Conservation (phyloP, 768 basidiomycete genomes). For the Lactarius evosmus region DNA sequence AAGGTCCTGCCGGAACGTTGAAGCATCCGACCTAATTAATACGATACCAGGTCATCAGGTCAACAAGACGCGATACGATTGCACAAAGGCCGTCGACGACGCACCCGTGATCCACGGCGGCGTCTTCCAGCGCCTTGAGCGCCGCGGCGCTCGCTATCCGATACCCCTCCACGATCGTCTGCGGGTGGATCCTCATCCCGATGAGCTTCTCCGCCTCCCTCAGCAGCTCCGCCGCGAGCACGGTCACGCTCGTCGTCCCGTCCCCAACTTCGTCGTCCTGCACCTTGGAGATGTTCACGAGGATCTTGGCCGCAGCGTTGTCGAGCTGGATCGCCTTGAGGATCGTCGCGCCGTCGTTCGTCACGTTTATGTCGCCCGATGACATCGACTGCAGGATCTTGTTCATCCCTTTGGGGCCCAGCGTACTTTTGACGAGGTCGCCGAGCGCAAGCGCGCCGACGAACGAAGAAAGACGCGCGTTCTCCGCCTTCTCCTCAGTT, state of each 20-base stretch:
- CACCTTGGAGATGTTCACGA: conserved; percentile 99
- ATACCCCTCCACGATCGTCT: conserved; percentile 97
- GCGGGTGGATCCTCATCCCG: conserved; percentile 90
- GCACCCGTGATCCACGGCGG: conserved; percentile 82
- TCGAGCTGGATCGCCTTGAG: conserved; percentile 96
- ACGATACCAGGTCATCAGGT: background rate
- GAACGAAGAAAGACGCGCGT: conserved; percentile 96
- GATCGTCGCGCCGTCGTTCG: conserved; percentile 98
- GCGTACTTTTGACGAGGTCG: conserved; percentile 96
- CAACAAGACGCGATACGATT: background rate
- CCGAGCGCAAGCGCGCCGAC: conserved; percentile 96
- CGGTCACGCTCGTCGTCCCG: conserved; percentile 89
- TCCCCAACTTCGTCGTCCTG: conserved; percentile 99
- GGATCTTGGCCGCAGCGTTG: conserved; percentile 97
- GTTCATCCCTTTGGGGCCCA: conserved; percentile 99
- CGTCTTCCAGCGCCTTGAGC: conserved; percentile 74
- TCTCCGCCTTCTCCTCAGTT: conserved; percentile 94
- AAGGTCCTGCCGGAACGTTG: conserved; percentile 80
- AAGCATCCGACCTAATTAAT: conserved; percentile 56
- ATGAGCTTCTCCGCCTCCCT: conserved; percentile 96
- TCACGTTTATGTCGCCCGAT: conserved; percentile 90
- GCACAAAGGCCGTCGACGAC: conserved; percentile 35
- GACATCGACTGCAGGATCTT: conserved; percentile 95
- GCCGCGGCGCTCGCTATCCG: conserved; percentile 87
- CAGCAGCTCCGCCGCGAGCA: conserved; percentile 86